Evolutionary conservation across 768 basidiomycete species (phyloP), one percentile per base, ranked within the genome.

Genomic region (Trametes cingulata): DNA sequence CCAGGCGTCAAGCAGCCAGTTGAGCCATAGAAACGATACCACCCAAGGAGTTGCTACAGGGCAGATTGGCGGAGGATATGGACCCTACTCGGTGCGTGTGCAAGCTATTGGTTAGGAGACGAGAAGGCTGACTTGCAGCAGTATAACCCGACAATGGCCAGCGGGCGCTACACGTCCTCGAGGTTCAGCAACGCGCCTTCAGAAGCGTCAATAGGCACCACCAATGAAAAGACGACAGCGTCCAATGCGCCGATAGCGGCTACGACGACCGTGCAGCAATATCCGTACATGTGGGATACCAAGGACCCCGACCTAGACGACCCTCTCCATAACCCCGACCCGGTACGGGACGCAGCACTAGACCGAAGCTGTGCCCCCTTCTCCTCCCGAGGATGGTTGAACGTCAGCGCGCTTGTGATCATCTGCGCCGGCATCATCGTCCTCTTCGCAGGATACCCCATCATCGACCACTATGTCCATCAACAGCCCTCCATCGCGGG

Each of bases 221-320:
- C 76, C 6, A 74, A 68, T 22, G 77, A 78, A 58, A 75, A 76
- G 67, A 71, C 73, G 17, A 65, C 48, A 12, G 59, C 60, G 36
- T 65, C 64, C 27, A 53, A 56, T 8, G 67, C 71, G 1, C 64
- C 65, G 22, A 77, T 22, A 71, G 77, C 64, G 76, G 82, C 63
- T 5, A 86, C 84, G 9, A 80, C 83, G 9, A 84, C 88, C 0
- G 80, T 90, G 5, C 89, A 88, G 15, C 80, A 67, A 17, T 88
- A 85, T 68, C 85, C 67, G 22, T 88, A 85, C 69, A 68, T 86
- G 66, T 93, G 89, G 87, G 91, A 92, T 71, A 76, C 76, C 22
- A 85, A 82, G 69, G 93, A 93, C 58, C 87, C 92, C 9, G 93
- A 95, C 70, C 79, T 90, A 17, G 95, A 97, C 76, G 95, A 98